phyloP scores from a whole-genome alignment of 2,329 filamentous ascomycete species.

The Claviceps citrina region DNA sequence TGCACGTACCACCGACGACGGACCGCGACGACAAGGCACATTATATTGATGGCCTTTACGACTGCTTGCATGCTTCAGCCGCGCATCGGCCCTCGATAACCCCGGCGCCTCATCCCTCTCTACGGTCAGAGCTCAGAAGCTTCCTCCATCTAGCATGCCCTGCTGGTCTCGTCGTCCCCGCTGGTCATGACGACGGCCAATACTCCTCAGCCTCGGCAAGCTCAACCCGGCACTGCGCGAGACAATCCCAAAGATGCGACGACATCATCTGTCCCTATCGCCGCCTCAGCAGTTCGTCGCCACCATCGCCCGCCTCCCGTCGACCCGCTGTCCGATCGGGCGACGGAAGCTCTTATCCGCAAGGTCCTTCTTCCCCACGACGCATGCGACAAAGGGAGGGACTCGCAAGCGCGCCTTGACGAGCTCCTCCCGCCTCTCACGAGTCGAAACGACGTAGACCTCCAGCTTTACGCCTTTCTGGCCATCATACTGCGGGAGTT shows the following conservation, averaged over 20 bases:
- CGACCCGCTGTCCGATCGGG: slow-evolving; percentile 55
- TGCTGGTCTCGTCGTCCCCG: slow-evolving; percentile 11
- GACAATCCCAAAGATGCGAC: slow-evolving; percentile 2
- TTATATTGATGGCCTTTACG: not conserved
- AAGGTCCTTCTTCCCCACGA: slow-evolving; percentile 69
- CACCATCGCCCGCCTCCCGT: slow-evolving; percentile 19
- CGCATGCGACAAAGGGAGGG: slow-evolving; percentile 39
- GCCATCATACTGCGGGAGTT: slow-evolving; percentile 82
- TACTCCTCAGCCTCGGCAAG: slow-evolving; percentile 6
- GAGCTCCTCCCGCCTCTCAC: slow-evolving; percentile 80
- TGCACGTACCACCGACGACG: no score
- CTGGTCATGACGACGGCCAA: slow-evolving; percentile 10
- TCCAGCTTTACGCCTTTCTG: slow-evolving; percentile 84
- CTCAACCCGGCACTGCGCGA: slow-evolving; percentile 6
- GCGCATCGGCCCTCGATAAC: not conserved
- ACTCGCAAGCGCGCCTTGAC: slow-evolving; percentile 44
- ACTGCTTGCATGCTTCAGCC: not conserved
- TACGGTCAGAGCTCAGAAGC: not conserved
- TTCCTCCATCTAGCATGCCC: slow-evolving; percentile 1
- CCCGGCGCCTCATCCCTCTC: not conserved
- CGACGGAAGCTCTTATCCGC: slow-evolving; percentile 68
- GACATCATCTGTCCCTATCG: slow-evolving; percentile 8
- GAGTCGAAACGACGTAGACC: slow-evolving; percentile 83
- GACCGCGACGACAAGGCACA: not conserved
- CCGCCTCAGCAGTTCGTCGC: slow-evolving; percentile 15